Evolutionary conservation across 2,329 filamentous ascomycete genomes (phyloP), one percentile per base, ranked within the genome.

Genomic region (Xylaria sp.): DNA sequence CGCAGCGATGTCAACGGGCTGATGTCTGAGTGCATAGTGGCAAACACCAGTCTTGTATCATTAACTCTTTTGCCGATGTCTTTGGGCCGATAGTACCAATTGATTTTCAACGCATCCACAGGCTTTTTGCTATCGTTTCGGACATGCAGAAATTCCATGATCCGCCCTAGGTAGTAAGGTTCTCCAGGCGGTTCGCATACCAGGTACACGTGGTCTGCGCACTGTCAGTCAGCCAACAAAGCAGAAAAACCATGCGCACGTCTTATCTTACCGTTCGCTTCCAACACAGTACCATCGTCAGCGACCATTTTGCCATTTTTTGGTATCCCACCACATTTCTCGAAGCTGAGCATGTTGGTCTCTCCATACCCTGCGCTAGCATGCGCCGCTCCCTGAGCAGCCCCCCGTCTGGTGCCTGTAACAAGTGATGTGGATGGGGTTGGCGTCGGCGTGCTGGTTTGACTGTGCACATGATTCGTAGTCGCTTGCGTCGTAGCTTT

Each of bases 1-100:
- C 96, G 93, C 74, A 99, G 85, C 54, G 96, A 93, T 59, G 94
- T 94, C 76, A 99, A 86, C 66, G 96, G 96, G 79, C 93, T 97
- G 70, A 94, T 92, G 83, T 99, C 96, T 31, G 96, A 98, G 81
- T 99, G 96, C 96, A 99, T 99, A 36, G 96, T 97, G 71, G 94
- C 95, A 81, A 95, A 97, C 61, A 99, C 89, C 76, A 95, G 86
- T 70, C 96, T 92, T 68, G 93, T 95, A 84, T 99, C 96, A 79
- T 92, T 91, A 74, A 93, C 91, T 82, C 94, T 96, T 74, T 94
- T 93, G 74, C 93, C 93, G 77, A 98, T 97, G 82, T 99, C 96
- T 81, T 96, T 94, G 65, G 96, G 95, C 48, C 96, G 90, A 80
- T 98, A 98, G 81, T 95, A 97, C 96, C 96, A 99, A 83, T 99